These are phyloP conservation scores for Mycena vitilis DNA, from an alignment of 768 basidiomycete genomes.

Conservation along the genomic window DNA sequence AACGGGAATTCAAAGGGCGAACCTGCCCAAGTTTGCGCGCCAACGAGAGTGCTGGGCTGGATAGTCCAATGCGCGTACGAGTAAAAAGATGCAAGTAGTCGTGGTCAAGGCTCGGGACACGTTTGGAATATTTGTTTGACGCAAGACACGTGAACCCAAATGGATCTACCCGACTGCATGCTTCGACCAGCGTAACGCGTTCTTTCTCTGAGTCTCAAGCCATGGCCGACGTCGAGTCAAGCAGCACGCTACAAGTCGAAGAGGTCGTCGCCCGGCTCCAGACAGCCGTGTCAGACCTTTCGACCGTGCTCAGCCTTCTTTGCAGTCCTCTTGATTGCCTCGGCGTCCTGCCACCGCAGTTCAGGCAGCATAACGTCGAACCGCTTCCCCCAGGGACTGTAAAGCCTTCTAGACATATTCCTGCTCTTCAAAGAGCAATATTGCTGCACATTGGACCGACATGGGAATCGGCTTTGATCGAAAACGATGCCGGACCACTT, in stretches of 20 bases:
- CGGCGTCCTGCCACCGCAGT: constrained; percentile 70
- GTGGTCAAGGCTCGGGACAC: constrained; percentile 8
- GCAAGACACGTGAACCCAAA: constrained; percentile 12
- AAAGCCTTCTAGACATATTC: constrained; percentile 54
- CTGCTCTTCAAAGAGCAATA: constrained; percentile 72
- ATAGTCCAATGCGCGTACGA: constrained; percentile 6
- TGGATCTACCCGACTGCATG: too few relatives aligned
- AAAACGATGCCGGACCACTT: constrained; percentile 58
- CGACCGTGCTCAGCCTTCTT: constrained; percentile 67
- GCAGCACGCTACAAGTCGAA: constrained; percentile 40
- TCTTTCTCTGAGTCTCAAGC: background rate
- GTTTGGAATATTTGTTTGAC: background rate
- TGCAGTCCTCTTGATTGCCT: constrained; percentile 67
- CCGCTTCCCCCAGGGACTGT: constrained; percentile 49
- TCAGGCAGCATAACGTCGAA: constrained; percentile 54
- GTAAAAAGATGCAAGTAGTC: background rate
- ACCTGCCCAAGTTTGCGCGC: background rate
- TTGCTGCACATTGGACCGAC: constrained; percentile 74
- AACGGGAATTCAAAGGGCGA: background rate
- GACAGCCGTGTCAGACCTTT: constrained; percentile 58
- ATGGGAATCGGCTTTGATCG: constrained; percentile 71
- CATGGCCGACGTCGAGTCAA: background rate
- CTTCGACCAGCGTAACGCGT: background rate
- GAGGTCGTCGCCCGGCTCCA: constrained; percentile 59
- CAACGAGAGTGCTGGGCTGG: background rate